A percentile compares a stretch with the other conserved stretches of the same genome.
These are phyloP conservation scores for Crithidia expoeki DNA, from an alignment of 208 protist species.

Conservation along the genomic window DNA sequence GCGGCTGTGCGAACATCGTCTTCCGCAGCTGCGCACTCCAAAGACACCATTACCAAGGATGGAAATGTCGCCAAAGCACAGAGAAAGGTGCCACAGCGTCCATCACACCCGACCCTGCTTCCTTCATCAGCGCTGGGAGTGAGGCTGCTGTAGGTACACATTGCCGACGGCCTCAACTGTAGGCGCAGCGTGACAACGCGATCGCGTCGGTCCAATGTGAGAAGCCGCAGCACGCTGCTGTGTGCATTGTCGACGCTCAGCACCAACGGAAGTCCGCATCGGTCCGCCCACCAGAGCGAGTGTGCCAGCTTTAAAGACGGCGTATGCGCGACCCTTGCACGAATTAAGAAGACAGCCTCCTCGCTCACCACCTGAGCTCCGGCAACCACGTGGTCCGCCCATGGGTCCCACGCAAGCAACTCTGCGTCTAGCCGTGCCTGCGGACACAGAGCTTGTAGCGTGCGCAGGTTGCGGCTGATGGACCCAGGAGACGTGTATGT, in stretches of 20 bases:
- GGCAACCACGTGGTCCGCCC: background rate
- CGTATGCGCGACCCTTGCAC: background rate
- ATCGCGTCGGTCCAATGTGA: background rate
- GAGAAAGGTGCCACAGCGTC: background rate
- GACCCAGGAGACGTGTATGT: background rate
- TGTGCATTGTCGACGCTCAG: background rate
- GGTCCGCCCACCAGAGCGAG: conserved; percentile 5
- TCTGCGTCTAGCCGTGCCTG: background rate
- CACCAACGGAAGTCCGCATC: background rate
- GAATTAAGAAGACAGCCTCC: background rate
- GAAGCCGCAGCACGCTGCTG: background rate
- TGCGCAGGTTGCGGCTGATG: background rate
- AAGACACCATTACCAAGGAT: background rate
- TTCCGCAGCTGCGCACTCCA: background rate
- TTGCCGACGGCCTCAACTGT: background rate
- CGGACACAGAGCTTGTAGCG: background rate
- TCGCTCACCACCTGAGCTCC: background rate
- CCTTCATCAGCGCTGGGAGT: background rate
- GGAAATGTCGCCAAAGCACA: background rate
- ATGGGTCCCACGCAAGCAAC: background rate
- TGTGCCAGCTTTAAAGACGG: background rate
- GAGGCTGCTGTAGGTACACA: background rate
- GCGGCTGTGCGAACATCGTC: background rate
- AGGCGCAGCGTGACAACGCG: background rate
- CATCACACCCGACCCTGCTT: background rate